Evolutionary conservation across 2,329 filamentous ascomycete species (phyloP).

Genomic region (Alternaria hordeiaustralica): DNA sequence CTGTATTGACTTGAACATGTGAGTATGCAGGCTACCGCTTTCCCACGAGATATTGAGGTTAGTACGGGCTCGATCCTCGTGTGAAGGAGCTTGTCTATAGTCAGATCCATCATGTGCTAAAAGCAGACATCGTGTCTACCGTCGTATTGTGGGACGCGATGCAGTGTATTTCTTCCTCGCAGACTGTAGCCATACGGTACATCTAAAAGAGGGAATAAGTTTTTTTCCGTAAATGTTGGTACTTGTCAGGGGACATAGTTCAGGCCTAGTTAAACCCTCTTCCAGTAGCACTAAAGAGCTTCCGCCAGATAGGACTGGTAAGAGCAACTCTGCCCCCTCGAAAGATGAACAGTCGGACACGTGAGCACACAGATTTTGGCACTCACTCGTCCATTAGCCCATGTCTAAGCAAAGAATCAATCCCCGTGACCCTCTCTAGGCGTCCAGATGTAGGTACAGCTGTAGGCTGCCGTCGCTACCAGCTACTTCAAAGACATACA

Average conservation of each 20-base stretch:
- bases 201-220: too few relatives aligned
- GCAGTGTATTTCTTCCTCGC: neutral
- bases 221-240: neutral
- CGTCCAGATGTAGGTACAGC: neutral
- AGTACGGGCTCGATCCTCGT: too few relatives aligned
- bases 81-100: too few relatives aligned
- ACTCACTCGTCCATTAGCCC: neutral
- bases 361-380: neutral
- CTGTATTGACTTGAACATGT: too few relatives aligned
- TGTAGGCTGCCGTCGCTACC: neutral
- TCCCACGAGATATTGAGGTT: too few relatives aligned
- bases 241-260: neutral
- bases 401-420: accelerated
- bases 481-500: neutral
- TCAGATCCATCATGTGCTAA: too few relatives aligned
- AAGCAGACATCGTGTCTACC: too few relatives aligned
- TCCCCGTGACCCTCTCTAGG: neutral
- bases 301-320: neutral
- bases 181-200: neutral
- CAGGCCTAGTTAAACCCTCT: neutral
- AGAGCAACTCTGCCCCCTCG: neutral
- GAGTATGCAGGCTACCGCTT: too few relatives aligned
- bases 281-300: neutral
- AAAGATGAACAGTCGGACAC: neutral
- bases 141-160: neutral